Evolutionary conservation across 176 grass and related monocot species (phyloP), one percentile per base, ranked within the genome.

Genomic region (Olyra latifolia): DNA sequence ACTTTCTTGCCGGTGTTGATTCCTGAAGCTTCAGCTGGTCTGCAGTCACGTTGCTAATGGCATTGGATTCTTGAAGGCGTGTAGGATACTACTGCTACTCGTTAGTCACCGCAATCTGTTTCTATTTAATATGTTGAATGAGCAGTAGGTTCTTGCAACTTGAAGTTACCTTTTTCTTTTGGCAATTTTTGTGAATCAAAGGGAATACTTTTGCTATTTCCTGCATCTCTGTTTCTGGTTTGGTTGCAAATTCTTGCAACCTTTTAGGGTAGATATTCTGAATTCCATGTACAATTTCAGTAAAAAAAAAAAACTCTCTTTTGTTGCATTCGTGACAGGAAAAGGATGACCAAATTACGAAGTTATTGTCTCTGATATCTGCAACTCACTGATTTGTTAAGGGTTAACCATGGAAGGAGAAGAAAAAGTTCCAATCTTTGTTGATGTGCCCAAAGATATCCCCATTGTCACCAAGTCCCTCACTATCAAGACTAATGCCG

Each of bases 401-500:
- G 32, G 32, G 32, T 35, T 35, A 49, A 81, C 82, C 71, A 98
- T 98, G 92, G 92, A 88, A 75, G 84, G 89, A 72, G 66, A 78
- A 50, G 66, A 70, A 44, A 76, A 83, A 25, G 66, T 22, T n/a
- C 19, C 81, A 39, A 53, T 59, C 50, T 87, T 74, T 85, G 74
- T 47, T 40, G 79, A 74, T 13, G 85, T 64, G 38, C 91, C 91
- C 71, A 65, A 79, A 13, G 59, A 82, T 72, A 86, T 88, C 7
- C 88, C 84, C 86, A 76, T 85, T 65, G 76, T 72, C 75, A 88
- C 87, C 27, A 89, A 71, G 81, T 49, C 78, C 35, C 81, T 98
- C 45, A 92, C 92, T 84, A 91, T 94, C 83, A 92, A 68, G 72
- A 79, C 77, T 62, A 82, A 72, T 77, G 73, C 74, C 65, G 84